Base-by-base conservation (phyloP, 2,329 filamentous ascomycete species). In the Plectosphaerella sp. region DNA sequence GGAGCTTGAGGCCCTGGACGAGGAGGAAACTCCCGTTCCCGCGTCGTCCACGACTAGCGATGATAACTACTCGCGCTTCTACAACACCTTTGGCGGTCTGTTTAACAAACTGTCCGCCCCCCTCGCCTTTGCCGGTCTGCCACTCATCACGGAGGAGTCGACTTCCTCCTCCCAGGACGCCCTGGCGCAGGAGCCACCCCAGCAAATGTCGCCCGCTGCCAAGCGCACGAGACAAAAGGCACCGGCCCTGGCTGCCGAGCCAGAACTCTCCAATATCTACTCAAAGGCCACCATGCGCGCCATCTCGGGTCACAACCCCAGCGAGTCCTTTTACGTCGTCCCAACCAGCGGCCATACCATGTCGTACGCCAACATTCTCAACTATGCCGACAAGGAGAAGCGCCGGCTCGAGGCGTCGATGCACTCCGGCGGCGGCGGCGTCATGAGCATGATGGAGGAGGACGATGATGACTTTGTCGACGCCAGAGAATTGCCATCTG, bases 261-360 rank as follows among this genome's bases (percentile, higher is more conserved):
- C 91, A 0, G 91, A 97, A 59, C 80, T 96, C 24, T 86, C 83
- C 60, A 88, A 86, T 54, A 82, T 96, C 28, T 95, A 95, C 67
- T 96, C 91, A 41, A 86, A 84, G 58, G 91, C 93, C 12, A 90
- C 93, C 4, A 79, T 97, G 50, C 82, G 87, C 49, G 90, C 92
- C 1, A 79, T 96, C 42, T 79, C 84, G 18, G 83, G 83, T 1
- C 79, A 85, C 25, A 78, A 79, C 15, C 74, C 81, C 15, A 82
- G 78, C 53, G 88, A 89, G 61, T 94, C 89, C 9, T 99, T 99
- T 72, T 97, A 97, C 66, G 88, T 97, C 1, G 94, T 99, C 1
- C 94, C 93, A 4, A 89, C 89, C 0, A 91, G 89, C 16, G 93
- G 94, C 5, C 91, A 93, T 57, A 97, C 91, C 3, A 87, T 92